Conservation (phyloP, 108 stramenopile genomes). For the Epithemia pelagica region DNA sequence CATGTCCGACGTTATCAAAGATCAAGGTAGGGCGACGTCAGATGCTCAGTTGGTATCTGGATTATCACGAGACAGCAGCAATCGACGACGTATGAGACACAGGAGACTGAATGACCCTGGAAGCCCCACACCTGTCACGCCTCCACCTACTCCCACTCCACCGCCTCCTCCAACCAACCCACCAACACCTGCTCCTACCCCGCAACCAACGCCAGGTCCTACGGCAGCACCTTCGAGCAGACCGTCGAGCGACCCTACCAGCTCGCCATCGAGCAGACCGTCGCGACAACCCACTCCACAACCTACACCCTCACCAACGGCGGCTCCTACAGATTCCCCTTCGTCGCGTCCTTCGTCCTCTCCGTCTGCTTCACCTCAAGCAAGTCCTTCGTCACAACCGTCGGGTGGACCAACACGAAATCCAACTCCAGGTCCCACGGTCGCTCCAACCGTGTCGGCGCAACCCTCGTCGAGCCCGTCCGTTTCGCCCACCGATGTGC, state of each 20-base stretch:
- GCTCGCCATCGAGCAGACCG: background rate
- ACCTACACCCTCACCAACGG: background rate
- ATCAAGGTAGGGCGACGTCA: background rate
- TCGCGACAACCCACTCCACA: background rate
- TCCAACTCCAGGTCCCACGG: background rate
- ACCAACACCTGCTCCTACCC: conserved; percentile 1
- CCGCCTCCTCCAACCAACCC: background rate
- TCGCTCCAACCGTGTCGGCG: background rate
- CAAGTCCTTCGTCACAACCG: background rate
- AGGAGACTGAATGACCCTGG: background rate
- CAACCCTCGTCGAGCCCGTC: background rate
- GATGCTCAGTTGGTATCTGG: no score
- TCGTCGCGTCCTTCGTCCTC: background rate
- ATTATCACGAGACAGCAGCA: background rate
- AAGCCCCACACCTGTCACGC: background rate
- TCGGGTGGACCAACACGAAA: background rate
- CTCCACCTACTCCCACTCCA: background rate
- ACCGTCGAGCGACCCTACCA: background rate
- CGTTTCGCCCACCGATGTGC: background rate
- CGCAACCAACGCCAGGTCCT: background rate
- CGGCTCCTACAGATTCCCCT: background rate
- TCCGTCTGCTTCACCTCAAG: conserved; percentile 1
- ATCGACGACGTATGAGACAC: background rate
- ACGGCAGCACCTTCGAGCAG: background rate
- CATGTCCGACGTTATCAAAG: no score